Percentiles rank a stretch among this genome's conserved stretches.
Conservation (phyloP, 768 basidiomycete species). For the Amanita molliuscula region DNA sequence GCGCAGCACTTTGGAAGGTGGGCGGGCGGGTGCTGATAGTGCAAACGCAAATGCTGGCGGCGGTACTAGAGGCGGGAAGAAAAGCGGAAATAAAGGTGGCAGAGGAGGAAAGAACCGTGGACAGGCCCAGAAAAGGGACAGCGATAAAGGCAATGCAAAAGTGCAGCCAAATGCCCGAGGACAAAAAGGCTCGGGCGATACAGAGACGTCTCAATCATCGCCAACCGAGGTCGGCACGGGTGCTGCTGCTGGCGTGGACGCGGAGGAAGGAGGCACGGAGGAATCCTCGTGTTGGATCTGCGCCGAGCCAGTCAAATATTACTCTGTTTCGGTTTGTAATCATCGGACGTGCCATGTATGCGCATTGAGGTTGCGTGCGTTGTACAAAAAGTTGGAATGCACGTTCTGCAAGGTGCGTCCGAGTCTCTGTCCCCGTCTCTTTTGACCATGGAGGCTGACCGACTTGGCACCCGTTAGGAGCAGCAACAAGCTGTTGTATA, state of each 20-base stretch:
- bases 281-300: constrained; percentile 83
- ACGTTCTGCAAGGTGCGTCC: constrained; percentile 87
- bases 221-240: background rate
- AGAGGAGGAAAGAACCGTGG: background rate
- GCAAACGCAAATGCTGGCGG: background rate
- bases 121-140: background rate
- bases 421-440: background rate
- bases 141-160: background rate
- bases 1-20: background rate
- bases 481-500: constrained; percentile 69
- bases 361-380: constrained; percentile 72
- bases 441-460: background rate
- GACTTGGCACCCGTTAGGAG: constrained; percentile 32
- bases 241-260: background rate
- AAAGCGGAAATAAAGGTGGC: background rate
- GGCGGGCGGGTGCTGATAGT: background rate
- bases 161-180: background rate
- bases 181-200: background rate
- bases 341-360: constrained; percentile 96
- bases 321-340: constrained; percentile 81
- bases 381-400: constrained; percentile 92
- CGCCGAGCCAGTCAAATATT: constrained; percentile 88
- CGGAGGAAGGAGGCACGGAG: background rate
- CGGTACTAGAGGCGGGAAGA: background rate
- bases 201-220: background rate